Conservation (phyloP, 1,284 basidiomycete genomes). For the Erythrobasidium hasegawianum region DNA sequence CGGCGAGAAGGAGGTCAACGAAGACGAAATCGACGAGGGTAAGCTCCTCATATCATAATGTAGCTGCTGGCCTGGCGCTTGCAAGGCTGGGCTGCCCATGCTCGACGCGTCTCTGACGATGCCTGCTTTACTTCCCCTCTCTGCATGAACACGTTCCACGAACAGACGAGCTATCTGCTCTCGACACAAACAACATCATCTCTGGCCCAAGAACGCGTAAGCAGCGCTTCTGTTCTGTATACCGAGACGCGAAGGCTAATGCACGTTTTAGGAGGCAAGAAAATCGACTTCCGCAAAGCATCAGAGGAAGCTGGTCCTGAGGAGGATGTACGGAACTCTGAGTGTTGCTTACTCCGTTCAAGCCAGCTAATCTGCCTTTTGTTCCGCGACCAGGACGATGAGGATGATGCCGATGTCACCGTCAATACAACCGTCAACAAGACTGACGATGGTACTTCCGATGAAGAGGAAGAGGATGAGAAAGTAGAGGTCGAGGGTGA, state of each 20-base stretch:
- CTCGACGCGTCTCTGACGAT: constrained; percentile 27
- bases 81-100: not conserved
- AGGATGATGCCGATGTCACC: constrained; percentile 32
- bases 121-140: not conserved
- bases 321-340: constrained; percentile 14
- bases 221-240: not conserved
- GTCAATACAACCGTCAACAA: constrained; percentile 31
- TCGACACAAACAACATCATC: constrained; percentile 32
- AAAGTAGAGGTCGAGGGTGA: constrained; percentile 13
- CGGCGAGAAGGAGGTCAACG: constrained; percentile 27
- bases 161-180: constrained; percentile 29
- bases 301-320: constrained; percentile 32
- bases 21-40: constrained; percentile 33
- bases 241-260: not conserved
- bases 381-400: constrained; percentile 25
- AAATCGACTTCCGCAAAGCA: constrained; percentile 34
- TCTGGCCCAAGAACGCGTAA: constrained; percentile 19
- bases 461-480: constrained; percentile 33
- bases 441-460: constrained; percentile 25
- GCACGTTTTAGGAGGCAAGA: constrained; percentile 21
- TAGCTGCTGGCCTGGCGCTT: not conserved
- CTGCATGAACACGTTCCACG: not conserved
- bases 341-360: not conserved
- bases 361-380: not conserved
- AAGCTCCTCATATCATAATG: not conserved